Evolutionary conservation across 164 flowering plant genomes (phyloP).

Genomic region (Nelumbo lutea): DNA sequence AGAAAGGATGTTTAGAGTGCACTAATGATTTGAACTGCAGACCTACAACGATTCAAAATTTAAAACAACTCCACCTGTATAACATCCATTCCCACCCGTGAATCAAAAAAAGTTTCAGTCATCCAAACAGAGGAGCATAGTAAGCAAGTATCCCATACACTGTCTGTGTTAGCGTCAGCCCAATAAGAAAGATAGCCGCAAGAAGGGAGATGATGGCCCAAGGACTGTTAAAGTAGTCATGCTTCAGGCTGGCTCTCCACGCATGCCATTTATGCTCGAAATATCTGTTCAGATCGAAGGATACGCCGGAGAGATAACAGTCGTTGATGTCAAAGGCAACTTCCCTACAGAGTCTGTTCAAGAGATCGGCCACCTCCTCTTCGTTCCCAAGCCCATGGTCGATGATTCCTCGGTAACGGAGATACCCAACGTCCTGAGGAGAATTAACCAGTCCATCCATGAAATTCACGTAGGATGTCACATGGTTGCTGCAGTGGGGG

Average conservation of each 20-base stretch:
- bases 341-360: slow-evolving; percentile 21
- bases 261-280: slow-evolving; percentile 7
- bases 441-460: slow-evolving; percentile 22
- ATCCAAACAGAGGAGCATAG: slow-evolving; percentile 3
- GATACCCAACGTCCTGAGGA: slow-evolving; percentile 16
- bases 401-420: slow-evolving; percentile 16
- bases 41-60: no score
- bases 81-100: no score
- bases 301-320: slow-evolving; percentile 14
- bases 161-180: slow-evolving; percentile 13
- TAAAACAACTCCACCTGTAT: no score
- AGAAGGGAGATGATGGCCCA: slow-evolving; percentile 18
- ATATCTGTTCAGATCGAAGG: background rate
- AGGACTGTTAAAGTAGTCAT: slow-evolving; percentile 19
- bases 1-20: background rate
- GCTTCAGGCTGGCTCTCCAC: slow-evolving; percentile 18
- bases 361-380: slow-evolving; percentile 21
- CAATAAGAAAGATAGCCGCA: slow-evolving; percentile 16
- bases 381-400: slow-evolving; percentile 22
- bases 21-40: no score
- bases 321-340: slow-evolving; percentile 14
- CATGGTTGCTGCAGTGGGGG: slow-evolving; percentile 8
- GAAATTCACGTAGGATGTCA: slow-evolving; percentile 21
- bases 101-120: background rate
- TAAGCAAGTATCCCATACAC: slow-evolving; percentile 4